Evolutionary conservation across 257 asterid genomes (phyloP), one percentile per base, ranked within the genome.

Genomic region (Oldenlandia corymbosa): DNA sequence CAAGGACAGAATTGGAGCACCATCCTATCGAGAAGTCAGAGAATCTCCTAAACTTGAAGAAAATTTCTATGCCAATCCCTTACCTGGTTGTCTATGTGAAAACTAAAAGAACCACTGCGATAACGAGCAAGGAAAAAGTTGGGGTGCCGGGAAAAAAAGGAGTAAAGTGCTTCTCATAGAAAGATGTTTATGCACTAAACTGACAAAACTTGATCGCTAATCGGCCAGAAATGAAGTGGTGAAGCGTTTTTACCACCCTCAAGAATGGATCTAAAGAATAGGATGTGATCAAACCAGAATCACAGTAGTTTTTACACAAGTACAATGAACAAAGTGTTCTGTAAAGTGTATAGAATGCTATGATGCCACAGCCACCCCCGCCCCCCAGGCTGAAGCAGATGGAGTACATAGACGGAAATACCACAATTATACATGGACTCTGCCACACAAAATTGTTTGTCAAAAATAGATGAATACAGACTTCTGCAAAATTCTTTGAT

Each of bases 31-130:
- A 75, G 71, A 48, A 51, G 71, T 71, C 45, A 73, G 51, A 49
- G 34, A 43, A 28, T 41, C 66, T 56, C 67, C 75, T 27, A 78
- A 60, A 62, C 37, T 58, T 16, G 83, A 78, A 69, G 78, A 78
- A 32, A 68, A 69, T 43, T 78, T 74, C 69, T 78, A 73, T 20
- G 69, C 82, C 37, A 73, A 78, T 67, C 83, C 79, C 58, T 68
- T 70, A 68, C 83, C 79, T 9, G 83, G 79, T 32, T 78, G 83
- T 70, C 24, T 78, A 61, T 74, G 80, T 68, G 64, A 68, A 72
- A 34, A 71, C 17, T 55, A 63, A 23, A 62, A 16, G 46, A 62
- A n/a, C 27, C 45, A 46, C 6, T 5, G 30, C 55, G n/a, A 20
- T 24, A 14, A 61, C 27, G 46, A 46, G 42, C 56, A 62, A 46